Evolutionary conservation across 148 eudicot genomes (phyloP).

Genomic region (Rheum nobile): DNA sequence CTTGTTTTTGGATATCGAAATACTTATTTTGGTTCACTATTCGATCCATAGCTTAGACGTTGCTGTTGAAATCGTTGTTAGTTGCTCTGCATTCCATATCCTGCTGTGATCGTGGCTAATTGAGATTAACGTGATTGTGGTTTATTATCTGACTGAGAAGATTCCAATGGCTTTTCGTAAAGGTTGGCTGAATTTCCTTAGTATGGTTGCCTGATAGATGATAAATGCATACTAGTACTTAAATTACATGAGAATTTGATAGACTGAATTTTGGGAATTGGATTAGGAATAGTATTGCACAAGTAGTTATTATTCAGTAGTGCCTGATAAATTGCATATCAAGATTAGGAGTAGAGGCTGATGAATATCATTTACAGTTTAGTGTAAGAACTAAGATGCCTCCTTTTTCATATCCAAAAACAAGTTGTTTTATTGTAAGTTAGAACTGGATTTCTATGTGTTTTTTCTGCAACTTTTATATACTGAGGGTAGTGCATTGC

Average conservation of each 20-base stretch:
- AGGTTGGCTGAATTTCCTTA: not conserved
- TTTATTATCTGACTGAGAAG: not conserved
- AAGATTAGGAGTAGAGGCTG: no score
- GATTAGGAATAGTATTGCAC: no score
- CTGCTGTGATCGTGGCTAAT: not conserved
- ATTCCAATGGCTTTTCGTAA: not conserved
- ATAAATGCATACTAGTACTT: not conserved
- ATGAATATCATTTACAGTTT: no score
- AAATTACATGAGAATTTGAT: not conserved
- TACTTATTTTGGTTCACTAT: not conserved
- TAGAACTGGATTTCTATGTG: no score
- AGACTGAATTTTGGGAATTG: not conserved
- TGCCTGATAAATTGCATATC: no score
- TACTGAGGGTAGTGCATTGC: no score
- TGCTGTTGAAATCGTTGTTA: not conserved
- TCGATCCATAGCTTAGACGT: not conserved
- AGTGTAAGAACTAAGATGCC: no score
- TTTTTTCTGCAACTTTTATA: no score
- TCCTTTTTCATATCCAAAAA: no score
- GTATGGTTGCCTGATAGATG: no score
- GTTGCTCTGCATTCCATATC: not conserved
- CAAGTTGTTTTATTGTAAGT: no score
- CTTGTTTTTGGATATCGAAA: not conserved
- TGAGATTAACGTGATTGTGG: not conserved
- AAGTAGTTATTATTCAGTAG: no score